Evolutionary conservation across 495 filamentous ascomycete species (phyloP), one percentile per base, ranked within the genome.

Genomic region (Xylaria scruposa): DNA sequence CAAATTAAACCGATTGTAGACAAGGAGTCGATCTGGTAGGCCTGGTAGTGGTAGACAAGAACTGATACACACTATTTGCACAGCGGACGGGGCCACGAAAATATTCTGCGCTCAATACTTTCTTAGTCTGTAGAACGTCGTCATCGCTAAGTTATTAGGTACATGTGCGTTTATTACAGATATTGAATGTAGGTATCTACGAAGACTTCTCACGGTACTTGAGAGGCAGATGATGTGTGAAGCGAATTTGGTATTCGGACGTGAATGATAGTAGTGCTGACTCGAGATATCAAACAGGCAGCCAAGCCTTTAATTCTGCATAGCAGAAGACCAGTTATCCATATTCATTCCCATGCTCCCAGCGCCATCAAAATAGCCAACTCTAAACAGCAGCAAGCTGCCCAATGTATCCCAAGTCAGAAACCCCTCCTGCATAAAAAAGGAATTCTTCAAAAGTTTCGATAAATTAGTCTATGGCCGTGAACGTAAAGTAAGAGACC

Each of bases 211-310:
- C 15, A 60, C 9, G 38, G 19, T 13, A 60, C 24, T 9, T 17
- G 12, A 10, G 33, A 62, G 21, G 40, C 3, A 42, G 31, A n/a
- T 47, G 26, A 31, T 29, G 40, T 67, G 56, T 64, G 74, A 77
- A 78, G 64, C 66, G 71, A 77, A 77, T 38, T 53, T 73, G 61
- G 71, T 72, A 73, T 78, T 78, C 64, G 77, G 73, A 77, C 68
- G 71, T 78, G 68, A 78, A 78, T 54, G 77, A 78, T 60, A 78
- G 77, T 78, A 68, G 70, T 61, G 40, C 31, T 59, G 67, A 69
- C 67, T 69, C 60, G 67, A 46, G 54, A 77, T 64, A 70, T 72
- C 53, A 62, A 56, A 72, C 66, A 68, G 59, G 63, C 71, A 74
- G 68, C 36, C 69, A 29, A 70, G 68, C 44, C 49, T 58, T 68